Conservation (phyloP, 2,329 filamentous ascomycete genomes). For the Plenodomus tracheiphilus region DNA sequence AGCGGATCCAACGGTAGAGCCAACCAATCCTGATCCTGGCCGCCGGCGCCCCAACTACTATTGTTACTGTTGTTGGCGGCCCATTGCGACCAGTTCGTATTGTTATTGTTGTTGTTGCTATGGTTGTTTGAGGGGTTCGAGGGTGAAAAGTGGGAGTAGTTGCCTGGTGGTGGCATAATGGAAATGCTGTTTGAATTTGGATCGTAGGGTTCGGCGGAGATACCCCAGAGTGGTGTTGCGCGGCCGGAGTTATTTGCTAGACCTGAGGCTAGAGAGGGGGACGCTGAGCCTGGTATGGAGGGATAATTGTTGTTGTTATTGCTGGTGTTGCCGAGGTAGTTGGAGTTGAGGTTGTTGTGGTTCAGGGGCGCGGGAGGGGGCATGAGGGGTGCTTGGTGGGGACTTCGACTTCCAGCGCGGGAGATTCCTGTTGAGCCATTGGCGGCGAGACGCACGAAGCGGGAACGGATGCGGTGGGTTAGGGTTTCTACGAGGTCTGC, state of each 20-base stretch:
- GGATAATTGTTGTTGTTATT: neutral
- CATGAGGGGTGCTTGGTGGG: conserved; percentile 38
- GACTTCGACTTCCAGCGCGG: conserved; percentile 32
- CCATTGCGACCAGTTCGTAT: conserved; percentile 26
- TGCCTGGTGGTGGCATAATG: conserved; percentile 54
- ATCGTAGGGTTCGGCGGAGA: conserved; percentile 51
- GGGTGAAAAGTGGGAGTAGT: conserved; percentile 17
- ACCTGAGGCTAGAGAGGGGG: neutral
- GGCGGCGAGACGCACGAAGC: conserved; percentile 65
- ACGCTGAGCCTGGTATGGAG: neutral
- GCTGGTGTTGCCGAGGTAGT: neutral
- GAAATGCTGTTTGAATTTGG: conserved; percentile 47
- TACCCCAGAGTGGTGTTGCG: conserved; percentile 48
- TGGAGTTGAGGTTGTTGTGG: conserved; percentile 19
- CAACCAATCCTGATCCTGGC: conserved; percentile 59
- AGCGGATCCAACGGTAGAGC: conserved; percentile 64
- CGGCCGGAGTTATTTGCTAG: conserved; percentile 22
- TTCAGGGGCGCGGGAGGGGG: conserved; percentile 30
- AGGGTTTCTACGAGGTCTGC: conserved; percentile 80
- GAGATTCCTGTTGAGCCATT: conserved; percentile 50
- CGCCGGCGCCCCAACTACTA: conserved; percentile 22
- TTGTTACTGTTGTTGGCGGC: conserved; percentile 18
- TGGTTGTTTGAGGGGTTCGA: conserved; percentile 18
- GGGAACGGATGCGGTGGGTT: conserved; percentile 71
- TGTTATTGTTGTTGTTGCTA: conserved; percentile 13